Conservation (phyloP, 169 alveolate species). For the Theileria equi region DNA sequence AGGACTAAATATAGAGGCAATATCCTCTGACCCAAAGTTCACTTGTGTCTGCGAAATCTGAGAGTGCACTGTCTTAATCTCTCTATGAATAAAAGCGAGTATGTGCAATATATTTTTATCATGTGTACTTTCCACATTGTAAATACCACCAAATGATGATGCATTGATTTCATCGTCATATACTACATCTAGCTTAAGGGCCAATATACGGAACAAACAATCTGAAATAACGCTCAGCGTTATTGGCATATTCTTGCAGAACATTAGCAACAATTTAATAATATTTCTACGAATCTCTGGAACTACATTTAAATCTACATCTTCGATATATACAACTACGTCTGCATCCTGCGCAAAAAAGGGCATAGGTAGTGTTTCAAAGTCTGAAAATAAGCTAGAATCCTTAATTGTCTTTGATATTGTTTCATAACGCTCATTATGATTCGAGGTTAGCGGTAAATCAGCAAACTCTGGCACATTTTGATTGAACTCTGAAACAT, state of each 20-base stretch:
- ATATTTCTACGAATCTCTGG: not conserved
- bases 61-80: not conserved
- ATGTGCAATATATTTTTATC: not conserved
- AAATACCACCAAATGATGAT: not conserved
- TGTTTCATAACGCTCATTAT: not conserved
- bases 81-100: not conserved
- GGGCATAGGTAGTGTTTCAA: too few species aligned
- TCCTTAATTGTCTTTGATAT: not conserved
- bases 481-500: not conserved
- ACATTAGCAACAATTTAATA: not conserved
- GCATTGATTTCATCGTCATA: not conserved
- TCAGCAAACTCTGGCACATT: not conserved
- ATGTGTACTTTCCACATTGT: not conserved
- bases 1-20: conserved; percentile 45
- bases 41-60: not conserved
- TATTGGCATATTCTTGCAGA: conserved; percentile 15
- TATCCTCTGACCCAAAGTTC: conserved; percentile 11
- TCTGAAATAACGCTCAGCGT: conserved; percentile 11
- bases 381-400: too few species aligned
- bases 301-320: too few species aligned
- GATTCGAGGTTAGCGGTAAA: not conserved
- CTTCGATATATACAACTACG: too few species aligned
- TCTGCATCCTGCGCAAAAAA: too few species aligned
- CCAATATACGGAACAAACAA: conserved; percentile 12
- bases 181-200: not conserved